These are phyloP conservation scores for Tillandsia leiboldiana DNA, from an alignment of 176 grass and related monocot species.

Conservation along the genomic window DNA sequence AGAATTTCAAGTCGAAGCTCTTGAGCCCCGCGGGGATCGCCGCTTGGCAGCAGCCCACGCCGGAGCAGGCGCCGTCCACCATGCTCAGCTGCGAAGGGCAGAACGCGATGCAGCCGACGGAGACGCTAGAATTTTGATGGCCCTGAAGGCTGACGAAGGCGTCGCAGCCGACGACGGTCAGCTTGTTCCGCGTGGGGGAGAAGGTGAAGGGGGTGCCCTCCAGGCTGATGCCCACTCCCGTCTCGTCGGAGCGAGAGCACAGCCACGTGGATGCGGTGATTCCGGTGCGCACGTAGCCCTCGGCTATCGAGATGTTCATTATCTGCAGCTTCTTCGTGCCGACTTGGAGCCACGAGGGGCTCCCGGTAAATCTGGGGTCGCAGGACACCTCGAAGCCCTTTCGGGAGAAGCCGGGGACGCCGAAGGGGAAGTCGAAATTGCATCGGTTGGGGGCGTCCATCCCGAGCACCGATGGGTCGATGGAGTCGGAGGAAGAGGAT, in stretches of 20 bases:
- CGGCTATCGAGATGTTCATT: neutral
- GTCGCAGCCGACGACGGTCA: neutral
- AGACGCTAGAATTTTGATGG: neutral
- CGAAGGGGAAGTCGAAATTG: slow-evolving; percentile 4
- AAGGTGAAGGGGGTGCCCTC: neutral
- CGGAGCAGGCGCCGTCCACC: neutral
- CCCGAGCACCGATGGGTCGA: too few species aligned
- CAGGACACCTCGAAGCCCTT: slow-evolving; percentile 2
- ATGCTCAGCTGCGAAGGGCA: neutral
- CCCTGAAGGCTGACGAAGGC: neutral
- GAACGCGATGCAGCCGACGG: neutral
- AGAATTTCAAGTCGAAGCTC: neutral
- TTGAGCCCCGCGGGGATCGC: neutral
- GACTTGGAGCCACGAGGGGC: neutral
- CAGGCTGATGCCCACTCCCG: neutral
- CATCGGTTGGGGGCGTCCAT: too few species aligned
- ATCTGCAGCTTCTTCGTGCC: neutral
- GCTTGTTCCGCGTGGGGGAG: neutral
- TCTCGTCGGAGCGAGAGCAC: too few species aligned
- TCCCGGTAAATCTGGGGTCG: neutral
- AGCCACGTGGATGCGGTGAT: neutral
- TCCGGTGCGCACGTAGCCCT: neutral
- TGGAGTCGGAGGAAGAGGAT: too few species aligned
- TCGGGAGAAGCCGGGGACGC: neutral
- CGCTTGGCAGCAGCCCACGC: slow-evolving; percentile 10